Percentiles rank a stretch among this genome's conserved stretches.
phyloP scores from a whole-genome alignment of 495 filamentous ascomycete species.

The Penicillium nucicola region DNA sequence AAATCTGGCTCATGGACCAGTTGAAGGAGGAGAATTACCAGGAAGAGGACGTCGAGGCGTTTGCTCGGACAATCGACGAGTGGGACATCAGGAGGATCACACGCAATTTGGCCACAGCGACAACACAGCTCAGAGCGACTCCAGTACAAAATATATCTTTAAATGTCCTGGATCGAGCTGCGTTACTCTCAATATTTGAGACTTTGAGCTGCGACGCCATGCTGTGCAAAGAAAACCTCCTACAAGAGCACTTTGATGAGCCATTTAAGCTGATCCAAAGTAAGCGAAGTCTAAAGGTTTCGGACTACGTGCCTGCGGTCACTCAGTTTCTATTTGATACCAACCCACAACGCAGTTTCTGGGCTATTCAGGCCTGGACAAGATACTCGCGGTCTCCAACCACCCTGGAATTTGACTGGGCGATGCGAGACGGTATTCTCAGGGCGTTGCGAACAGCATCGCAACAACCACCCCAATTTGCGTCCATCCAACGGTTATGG shows the following conservation, averaged over 20 bases:
- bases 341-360: conserved; percentile 54
- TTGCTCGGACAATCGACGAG: conserved; percentile 53
- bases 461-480: conserved; percentile 45
- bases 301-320: conserved; percentile 71
- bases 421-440: conserved; percentile 63
- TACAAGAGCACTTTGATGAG: conserved; percentile 63
- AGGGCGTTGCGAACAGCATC: conserved; percentile 34
- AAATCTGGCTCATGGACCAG: conserved; percentile 57
- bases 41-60: conserved; percentile 57
- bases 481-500: conserved; percentile 68
- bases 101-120: conserved; percentile 49
- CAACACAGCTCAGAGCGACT: conserved; percentile 43
- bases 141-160: conserved; percentile 47
- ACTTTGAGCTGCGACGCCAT: conserved; percentile 60
- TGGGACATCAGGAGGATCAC: conserved; percentile 63
- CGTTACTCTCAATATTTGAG: conserved; percentile 61
- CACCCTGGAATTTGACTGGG: conserved; percentile 75
- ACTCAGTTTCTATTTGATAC: conserved; percentile 75
- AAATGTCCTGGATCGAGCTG: conserved; percentile 44
- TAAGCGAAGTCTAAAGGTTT: conserved; percentile 65
- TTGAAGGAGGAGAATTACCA: conserved; percentile 58
- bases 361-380: conserved; percentile 67
- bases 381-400: conserved; percentile 56
- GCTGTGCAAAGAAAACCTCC: conserved; percentile 48
- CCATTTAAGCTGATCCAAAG: conserved; percentile 75